Base-by-base conservation (phyloP, 208 protist genomes). In the Herpetomonas tarakana region DNA sequence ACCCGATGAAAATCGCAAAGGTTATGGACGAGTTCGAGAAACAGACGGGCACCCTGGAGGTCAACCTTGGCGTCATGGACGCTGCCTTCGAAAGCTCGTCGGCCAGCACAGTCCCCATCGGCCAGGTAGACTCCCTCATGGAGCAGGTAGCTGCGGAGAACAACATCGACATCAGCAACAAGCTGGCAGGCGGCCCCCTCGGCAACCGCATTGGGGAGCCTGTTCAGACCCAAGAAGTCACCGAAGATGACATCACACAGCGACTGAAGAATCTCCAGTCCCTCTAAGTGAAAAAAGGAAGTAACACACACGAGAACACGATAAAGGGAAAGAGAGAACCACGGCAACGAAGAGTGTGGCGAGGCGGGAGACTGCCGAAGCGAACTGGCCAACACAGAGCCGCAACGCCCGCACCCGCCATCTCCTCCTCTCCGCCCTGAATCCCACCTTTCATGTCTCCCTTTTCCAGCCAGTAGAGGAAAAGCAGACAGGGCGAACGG, bases 11-110 rank as follows among this genome's bases (percentile, higher is more conserved):
- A 62, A 94, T 95, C 25, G 72, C 88, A 7, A 64, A 66, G 59
- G 87, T 98, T 3, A 98, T 99, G 98, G 97, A 99, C 61, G 83
- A 91, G 74, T 99, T 99, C 61, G 98, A 99, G 76, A 68, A 89
- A 78, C 97, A 99, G 74, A 92, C 98, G 44, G 96, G 98, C 41
- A 90, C 82, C 39, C 61, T 99, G 31, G 98, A 98, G 66, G 93
- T 98, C 3, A 92, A 92, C 63, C 71, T 88, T 1, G 77, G 84
- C 2, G 96, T 94, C 19, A 96, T 98, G 76, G 95, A 98, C 58
- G 79, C 87, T 26, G 86, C 96, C 44, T 98, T 98, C 74, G 76
- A 83, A 39, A 79, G 76, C 61, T 81, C 96, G 9, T 91, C 91
- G 0, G 83, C 91, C 16, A 64, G 90, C 30, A 94, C 83, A 14